Conservation (phyloP, 2,329 filamentous ascomycete genomes). For the Colletotrichum australisinense region DNA sequence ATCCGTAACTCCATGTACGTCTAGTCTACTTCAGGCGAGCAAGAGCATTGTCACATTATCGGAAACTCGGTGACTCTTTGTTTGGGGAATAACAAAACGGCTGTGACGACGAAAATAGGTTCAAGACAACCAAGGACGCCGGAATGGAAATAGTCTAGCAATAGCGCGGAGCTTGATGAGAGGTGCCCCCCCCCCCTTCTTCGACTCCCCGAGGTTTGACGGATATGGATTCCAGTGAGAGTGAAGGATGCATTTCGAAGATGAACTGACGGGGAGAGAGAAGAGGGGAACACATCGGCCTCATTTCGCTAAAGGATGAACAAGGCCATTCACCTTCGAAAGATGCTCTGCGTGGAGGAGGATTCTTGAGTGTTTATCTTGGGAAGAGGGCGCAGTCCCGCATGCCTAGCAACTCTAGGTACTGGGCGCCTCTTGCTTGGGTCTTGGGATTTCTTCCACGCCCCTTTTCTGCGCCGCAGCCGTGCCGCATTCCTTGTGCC, state of each 20-base stretch:
- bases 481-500: constrained; percentile 1
- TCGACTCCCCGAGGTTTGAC: not conserved
- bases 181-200: too few species aligned
- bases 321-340: not conserved
- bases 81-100: not conserved
- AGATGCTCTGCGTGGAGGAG: not conserved
- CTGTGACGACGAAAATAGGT: not conserved
- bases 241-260: not conserved
- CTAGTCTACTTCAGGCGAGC: too few species aligned
- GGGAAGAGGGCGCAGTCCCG: not conserved
- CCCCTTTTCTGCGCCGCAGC: not conserved
- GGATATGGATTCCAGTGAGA: not conserved
- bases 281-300: not conserved
- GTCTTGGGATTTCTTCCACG: not conserved
- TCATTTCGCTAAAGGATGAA: constrained; percentile 17
- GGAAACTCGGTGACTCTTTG: not conserved
- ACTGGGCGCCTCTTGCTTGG: not conserved
- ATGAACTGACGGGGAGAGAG: not conserved
- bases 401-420: not conserved
- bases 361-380: not conserved
- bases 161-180: not conserved
- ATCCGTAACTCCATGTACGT: too few species aligned
- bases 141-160: not conserved
- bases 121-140: not conserved
- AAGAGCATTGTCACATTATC: not conserved